Evolutionary conservation across 495 filamentous ascomycete species (phyloP).

Genomic region (Collariella sp.): DNA sequence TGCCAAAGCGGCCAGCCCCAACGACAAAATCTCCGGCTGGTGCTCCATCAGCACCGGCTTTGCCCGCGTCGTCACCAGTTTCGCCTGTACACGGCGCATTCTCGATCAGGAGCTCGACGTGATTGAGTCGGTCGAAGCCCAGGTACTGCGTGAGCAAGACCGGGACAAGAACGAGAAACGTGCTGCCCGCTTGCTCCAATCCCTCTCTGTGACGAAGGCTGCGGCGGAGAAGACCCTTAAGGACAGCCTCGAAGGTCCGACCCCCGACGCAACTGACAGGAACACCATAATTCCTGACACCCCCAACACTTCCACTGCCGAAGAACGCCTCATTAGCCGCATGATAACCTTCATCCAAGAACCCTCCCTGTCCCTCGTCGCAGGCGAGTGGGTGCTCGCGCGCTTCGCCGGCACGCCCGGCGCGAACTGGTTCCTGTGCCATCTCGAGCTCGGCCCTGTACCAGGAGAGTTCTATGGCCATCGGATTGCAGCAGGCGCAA

Average conservation of each 20-base stretch:
- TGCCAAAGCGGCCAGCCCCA: constrained; percentile 21
- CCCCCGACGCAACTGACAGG: constrained; percentile 2
- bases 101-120: constrained; percentile 33
- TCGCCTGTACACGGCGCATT: constrained; percentile 28
- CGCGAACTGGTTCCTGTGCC: constrained; percentile 43
- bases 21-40: constrained; percentile 28
- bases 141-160: constrained; percentile 15
- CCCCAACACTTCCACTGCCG: too few relatives aligned
- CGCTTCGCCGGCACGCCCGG: constrained; percentile 34
- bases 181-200: not conserved
- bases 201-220: not conserved
- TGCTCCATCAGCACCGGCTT: constrained; percentile 33
- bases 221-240: not conserved
- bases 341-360: constrained; percentile 40
- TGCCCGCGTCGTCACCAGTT: constrained; percentile 28
- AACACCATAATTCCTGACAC: too few relatives aligned
- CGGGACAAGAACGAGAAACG: constrained; percentile 16
- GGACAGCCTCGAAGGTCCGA: not conserved
- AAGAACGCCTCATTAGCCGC: constrained; percentile 28
- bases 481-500: constrained; percentile 31
- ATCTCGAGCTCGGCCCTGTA: constrained; percentile 33
- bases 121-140: constrained; percentile 24
- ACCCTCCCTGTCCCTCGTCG: constrained; percentile 28
- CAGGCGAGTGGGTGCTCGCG: constrained; percentile 43
- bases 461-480: constrained; percentile 32